Evolutionary conservation across 1,284 basidiomycete genomes (phyloP).

Genomic region (Cystobasidium slooffiae): DNA sequence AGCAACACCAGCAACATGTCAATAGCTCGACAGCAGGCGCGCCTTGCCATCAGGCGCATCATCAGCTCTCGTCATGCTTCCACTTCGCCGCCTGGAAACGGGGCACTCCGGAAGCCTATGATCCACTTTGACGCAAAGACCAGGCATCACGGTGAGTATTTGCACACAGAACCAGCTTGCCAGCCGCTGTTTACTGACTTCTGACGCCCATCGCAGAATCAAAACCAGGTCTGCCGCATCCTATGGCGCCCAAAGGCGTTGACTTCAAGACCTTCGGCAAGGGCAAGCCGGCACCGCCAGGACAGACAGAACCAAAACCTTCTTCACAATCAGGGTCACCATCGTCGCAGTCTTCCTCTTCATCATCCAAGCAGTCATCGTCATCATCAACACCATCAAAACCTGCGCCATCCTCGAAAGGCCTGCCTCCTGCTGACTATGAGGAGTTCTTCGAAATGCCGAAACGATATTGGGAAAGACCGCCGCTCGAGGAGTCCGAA

Average conservation of each 20-base stretch:
- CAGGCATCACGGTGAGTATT: conserved; percentile 62
- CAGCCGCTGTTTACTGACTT: conserved; percentile 55
- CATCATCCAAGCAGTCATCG: conserved; percentile 35
- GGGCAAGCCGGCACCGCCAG: conserved; percentile 27
- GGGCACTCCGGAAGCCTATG: conserved; percentile 66
- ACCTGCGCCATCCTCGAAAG: conserved; percentile 48
- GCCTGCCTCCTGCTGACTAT: conserved; percentile 60
- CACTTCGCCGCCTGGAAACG: conserved; percentile 18
- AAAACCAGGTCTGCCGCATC: conserved; percentile 37
- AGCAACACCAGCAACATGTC: conserved; percentile 9
- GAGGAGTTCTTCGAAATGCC: conserved; percentile 81
- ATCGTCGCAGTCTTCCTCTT: conserved; percentile 51
- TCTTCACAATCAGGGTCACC: conserved; percentile 35
- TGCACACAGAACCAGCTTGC: background rate
- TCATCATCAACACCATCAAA: conserved; percentile 4
- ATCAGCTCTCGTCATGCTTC: conserved; percentile 3
- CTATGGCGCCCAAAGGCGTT: conserved; percentile 25
- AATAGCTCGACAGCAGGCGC: conserved; percentile 6
- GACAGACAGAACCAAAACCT: background rate
- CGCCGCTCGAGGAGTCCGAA: conserved; percentile 69
- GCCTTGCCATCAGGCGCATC: conserved; percentile 25
- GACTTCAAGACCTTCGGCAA: conserved; percentile 12
- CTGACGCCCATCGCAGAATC: background rate
- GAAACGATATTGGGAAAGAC: conserved; percentile 68
- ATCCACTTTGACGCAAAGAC: conserved; percentile 80